These are phyloP conservation scores for Beauveria sp. DNA, from an alignment of 2,329 filamentous ascomycete species.

Conservation along the genomic window DNA sequence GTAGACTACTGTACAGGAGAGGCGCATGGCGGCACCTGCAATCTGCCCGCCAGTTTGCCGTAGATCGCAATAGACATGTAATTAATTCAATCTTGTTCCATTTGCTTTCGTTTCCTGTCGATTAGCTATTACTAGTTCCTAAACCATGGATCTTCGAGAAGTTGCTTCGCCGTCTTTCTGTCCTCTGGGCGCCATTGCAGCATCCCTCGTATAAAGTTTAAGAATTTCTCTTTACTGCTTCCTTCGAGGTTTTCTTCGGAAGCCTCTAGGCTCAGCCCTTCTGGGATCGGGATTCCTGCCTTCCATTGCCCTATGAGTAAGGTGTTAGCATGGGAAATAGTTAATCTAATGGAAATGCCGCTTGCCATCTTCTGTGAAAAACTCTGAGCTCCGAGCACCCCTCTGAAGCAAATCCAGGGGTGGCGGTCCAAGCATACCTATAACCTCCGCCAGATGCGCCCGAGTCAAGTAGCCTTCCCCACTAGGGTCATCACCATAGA, in stretches of 20 bases:
- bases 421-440: constrained; percentile 17
- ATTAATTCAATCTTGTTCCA: constrained; percentile 7
- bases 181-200: constrained; percentile 22
- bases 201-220: constrained; percentile 18
- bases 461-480: constrained; percentile 5
- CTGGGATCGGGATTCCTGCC: neutral
- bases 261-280: neutral
- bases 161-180: constrained; percentile 17
- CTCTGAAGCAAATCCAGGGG: constrained; percentile 15
- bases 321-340: neutral
- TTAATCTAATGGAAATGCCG: neutral
- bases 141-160: neutral
- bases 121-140: neutral
- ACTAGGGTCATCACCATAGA: too few relatives aligned
- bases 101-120: neutral
- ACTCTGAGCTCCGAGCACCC: constrained; percentile 11
- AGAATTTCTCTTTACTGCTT: constrained; percentile 14
- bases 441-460: constrained; percentile 18
- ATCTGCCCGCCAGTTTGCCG: neutral
- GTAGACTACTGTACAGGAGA: constrained; percentile 9
- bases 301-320: neutral
- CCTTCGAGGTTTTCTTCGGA: neutral
- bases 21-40: neutral
- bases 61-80: constrained; percentile 10
- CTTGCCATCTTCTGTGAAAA: constrained; percentile 6